Evolutionary conservation across 352 stramenopile genomes (phyloP).

Genomic region (Phytophthora megakarya): DNA sequence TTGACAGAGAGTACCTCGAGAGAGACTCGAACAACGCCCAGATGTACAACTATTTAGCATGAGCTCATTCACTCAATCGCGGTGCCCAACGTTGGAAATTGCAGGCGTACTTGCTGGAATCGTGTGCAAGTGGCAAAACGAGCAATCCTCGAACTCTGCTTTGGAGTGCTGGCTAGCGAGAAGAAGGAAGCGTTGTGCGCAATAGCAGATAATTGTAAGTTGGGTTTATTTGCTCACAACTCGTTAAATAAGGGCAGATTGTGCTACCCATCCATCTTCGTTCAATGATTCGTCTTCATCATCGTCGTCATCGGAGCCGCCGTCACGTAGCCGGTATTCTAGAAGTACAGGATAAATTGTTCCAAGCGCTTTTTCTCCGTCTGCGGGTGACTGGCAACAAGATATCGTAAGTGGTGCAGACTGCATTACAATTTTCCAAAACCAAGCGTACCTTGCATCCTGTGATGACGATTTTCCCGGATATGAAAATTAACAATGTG

Average conservation of each 20-base stretch:
- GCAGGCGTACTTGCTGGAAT: conserved; percentile 12
- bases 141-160: conserved; percentile 25
- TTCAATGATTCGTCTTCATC: conserved; percentile 28
- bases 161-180: conserved; percentile 15
- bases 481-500: conserved; percentile 99
- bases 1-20: conserved; percentile 90
- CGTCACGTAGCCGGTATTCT: conserved; percentile 49
- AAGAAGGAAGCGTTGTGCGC: conserved; percentile 17
- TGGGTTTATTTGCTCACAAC: conserved; percentile 22
- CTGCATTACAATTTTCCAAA: not conserved
- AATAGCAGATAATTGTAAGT: conserved; percentile 31
- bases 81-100: conserved; percentile 8
- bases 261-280: conserved; percentile 26
- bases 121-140: conserved; percentile 19
- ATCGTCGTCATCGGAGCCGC: conserved; percentile 31
- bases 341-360: conserved; percentile 67
- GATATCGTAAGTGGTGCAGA: not conserved
- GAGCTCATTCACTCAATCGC: conserved; percentile 18
- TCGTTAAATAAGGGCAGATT: conserved; percentile 39
- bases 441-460: conserved; percentile 76
- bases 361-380: conserved; percentile 52
- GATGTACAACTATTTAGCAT: conserved; percentile 90
- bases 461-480: conserved; percentile 97
- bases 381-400: conserved; percentile 27
- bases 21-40: conserved; percentile 78